phyloP scores from a whole-genome alignment of 1,284 basidiomycete genomes.

The Sporisorium scitamineum region DNA sequence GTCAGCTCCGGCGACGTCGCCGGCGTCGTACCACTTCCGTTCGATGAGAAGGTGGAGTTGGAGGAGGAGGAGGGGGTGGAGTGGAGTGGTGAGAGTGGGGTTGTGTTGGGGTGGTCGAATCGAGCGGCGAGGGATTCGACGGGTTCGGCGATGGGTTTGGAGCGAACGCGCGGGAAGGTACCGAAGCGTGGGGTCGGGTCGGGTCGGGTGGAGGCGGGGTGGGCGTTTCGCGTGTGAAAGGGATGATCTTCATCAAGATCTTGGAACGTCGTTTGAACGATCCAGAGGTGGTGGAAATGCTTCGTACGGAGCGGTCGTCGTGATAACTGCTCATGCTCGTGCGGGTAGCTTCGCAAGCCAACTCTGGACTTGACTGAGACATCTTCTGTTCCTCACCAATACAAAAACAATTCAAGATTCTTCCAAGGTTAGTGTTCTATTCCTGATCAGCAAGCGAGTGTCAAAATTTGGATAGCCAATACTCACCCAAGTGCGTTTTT shows the following conservation, averaged over 20 bases:
- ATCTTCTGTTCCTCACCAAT: conserved; percentile 20
- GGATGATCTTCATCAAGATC: conserved; percentile 50
- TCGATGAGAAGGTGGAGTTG: conserved; percentile 12
- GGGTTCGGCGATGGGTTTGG: conserved; percentile 5
- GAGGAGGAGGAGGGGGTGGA: conserved; percentile 15
- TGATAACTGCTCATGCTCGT: conserved; percentile 16
- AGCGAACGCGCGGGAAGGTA: conserved; percentile 25
- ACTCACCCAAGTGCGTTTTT: conserved; percentile 35
- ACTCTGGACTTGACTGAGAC: conserved; percentile 42
- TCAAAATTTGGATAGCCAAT: background rate
- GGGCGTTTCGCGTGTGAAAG: conserved; percentile 18
- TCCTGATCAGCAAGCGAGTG: background rate
- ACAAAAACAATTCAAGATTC: no score
- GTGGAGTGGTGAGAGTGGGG: conserved; percentile 12
- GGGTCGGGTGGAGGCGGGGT: background rate
- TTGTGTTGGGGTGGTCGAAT: conserved; percentile 9
- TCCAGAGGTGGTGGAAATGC: conserved; percentile 1
- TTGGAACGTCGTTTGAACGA: conserved; percentile 22
- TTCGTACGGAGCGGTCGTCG: conserved; percentile 18
- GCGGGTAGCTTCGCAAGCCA: conserved; percentile 43
- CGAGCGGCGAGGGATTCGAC: conserved; percentile 22
- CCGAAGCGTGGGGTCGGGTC: conserved; percentile 8
- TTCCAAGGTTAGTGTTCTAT: background rate
- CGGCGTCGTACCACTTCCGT: background rate
- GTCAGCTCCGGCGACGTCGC: conserved; percentile 26